Evolutionary conservation across 306 rosid genomes (phyloP).

Genomic region (Glycine soja): DNA sequence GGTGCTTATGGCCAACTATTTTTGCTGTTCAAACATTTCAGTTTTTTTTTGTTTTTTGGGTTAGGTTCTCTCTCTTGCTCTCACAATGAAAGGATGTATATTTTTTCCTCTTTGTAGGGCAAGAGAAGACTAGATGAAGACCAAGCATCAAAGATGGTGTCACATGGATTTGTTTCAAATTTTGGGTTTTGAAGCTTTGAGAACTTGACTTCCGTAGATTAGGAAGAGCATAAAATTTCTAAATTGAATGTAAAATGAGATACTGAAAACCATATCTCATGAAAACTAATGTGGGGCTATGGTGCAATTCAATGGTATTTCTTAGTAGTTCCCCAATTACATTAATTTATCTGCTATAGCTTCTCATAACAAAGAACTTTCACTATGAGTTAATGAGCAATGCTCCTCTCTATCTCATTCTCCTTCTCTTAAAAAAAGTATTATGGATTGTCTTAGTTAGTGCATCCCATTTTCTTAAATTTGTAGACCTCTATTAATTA

Average conservation of each 20-base stretch:
- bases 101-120: slow-evolving; percentile 76
- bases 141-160: slow-evolving; percentile 67
- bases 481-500: slow-evolving; percentile 41
- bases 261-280: slow-evolving; percentile 19
- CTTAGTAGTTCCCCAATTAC: slow-evolving; percentile 26
- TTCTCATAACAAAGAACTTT: slow-evolving; percentile 10
- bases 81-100: slow-evolving; percentile 68
- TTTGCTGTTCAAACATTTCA: slow-evolving; percentile 25
- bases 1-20: neutral
- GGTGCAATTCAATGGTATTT: slow-evolving; percentile 39
- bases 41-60: slow-evolving; percentile 1
- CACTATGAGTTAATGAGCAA: slow-evolving; percentile 4
- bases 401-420: neutral
- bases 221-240: slow-evolving; percentile 49
- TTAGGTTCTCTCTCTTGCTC: slow-evolving; percentile 59
- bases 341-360: slow-evolving; percentile 17
- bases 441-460: slow-evolving; percentile 18
- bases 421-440: slow-evolving; percentile 5
- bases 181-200: slow-evolving; percentile 54
- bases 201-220: slow-evolving; percentile 57
- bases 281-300: slow-evolving; percentile 28
- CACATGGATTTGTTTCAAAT: slow-evolving; percentile 61
- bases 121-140: slow-evolving; percentile 95
- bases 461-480: slow-evolving; percentile 38
- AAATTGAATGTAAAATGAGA: slow-evolving; percentile 42